phyloP scores from a whole-genome alignment of 2,329 filamentous ascomycete species.

The Cytospora leucostoma region DNA sequence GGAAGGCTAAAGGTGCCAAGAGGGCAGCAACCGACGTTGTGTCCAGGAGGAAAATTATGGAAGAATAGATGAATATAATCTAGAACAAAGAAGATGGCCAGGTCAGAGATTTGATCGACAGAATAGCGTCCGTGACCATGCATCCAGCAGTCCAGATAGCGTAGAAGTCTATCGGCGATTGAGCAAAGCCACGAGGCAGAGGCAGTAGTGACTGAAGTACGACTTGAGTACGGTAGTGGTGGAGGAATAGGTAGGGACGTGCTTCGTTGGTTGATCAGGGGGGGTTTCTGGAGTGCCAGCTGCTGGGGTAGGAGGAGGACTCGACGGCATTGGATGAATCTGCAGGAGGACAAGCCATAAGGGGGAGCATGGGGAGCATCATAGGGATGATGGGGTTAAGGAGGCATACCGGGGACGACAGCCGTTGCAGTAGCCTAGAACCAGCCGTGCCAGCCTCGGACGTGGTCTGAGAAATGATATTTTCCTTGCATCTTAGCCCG shows the following conservation, averaged over 20 bases:
- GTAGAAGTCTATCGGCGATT: conserved; percentile 13
- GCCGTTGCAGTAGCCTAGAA: conserved; percentile 25
- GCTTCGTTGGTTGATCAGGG: conserved; percentile 12
- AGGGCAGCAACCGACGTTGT: background rate
- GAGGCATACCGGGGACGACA: conserved; percentile 19
- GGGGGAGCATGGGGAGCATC: conserved; percentile 16
- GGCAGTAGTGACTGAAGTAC: conserved; percentile 6
- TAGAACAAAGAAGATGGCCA: background rate
- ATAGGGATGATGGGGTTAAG: background rate
- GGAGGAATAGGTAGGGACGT: conserved; percentile 8
- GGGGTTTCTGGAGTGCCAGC: background rate
- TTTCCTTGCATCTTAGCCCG: background rate
- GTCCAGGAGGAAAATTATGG: background rate
- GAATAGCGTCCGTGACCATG: background rate
- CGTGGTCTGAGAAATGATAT: background rate
- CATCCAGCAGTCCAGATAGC: background rate
- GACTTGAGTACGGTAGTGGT: conserved; percentile 6
- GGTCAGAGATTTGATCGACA: conserved; percentile 3
- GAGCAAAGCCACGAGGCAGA: conserved; percentile 1
- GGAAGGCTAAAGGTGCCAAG: background rate
- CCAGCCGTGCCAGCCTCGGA: conserved; percentile 14
- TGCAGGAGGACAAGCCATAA: background rate
- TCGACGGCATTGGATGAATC: conserved; percentile 9
- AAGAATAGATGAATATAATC: background rate
- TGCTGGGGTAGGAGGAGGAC: conserved; percentile 17